These are phyloP conservation scores for Stromatinia cepivora DNA, from an alignment of 2,329 filamentous ascomycete species.

Conservation along the genomic window DNA sequence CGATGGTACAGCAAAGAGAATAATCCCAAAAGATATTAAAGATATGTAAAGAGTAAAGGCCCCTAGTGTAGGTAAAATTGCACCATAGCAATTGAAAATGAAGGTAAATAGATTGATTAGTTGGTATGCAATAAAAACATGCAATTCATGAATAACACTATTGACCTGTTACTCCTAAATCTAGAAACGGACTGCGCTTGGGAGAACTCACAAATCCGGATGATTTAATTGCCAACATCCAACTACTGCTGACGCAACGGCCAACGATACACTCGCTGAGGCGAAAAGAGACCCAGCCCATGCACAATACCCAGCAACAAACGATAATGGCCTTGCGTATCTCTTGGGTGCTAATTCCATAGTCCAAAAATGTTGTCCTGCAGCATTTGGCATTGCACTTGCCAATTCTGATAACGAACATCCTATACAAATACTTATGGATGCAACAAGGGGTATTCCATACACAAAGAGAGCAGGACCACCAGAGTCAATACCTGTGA, in stretches of 20 bases:
- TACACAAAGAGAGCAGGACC: constrained; percentile 23
- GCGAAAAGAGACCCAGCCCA: constrained; percentile 22
- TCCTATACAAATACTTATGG: constrained; percentile 14
- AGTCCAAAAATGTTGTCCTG: constrained; percentile 23
- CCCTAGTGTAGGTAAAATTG: constrained; percentile 17
- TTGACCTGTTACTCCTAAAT: not conserved
- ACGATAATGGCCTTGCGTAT: constrained; percentile 21
- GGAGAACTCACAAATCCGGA: constrained; percentile 15
- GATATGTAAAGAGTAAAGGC: constrained; percentile 21
- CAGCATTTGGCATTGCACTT: constrained; percentile 24
- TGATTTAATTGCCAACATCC: constrained; percentile 21
- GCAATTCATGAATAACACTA: constrained; percentile 14
- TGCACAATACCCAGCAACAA: constrained; percentile 20
- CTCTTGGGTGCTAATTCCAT: constrained; percentile 21
- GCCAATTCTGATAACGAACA: constrained; percentile 21
- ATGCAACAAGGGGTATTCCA: constrained; percentile 17
- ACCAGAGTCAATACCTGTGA: constrained; percentile 20
- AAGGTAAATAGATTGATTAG: constrained; percentile 16
- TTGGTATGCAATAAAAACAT: constrained; percentile 23
- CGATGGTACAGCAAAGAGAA: constrained; percentile 13
- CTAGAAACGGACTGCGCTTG: not conserved
- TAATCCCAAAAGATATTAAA: constrained; percentile 15
- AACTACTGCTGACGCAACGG: constrained; percentile 18
- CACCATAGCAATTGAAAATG: constrained; percentile 21
- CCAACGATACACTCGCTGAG: constrained; percentile 18